These are phyloP conservation scores for Sarocladiaceae sp. DNA, from an alignment of 2,329 filamentous ascomycete species.

Conservation along the genomic window DNA sequence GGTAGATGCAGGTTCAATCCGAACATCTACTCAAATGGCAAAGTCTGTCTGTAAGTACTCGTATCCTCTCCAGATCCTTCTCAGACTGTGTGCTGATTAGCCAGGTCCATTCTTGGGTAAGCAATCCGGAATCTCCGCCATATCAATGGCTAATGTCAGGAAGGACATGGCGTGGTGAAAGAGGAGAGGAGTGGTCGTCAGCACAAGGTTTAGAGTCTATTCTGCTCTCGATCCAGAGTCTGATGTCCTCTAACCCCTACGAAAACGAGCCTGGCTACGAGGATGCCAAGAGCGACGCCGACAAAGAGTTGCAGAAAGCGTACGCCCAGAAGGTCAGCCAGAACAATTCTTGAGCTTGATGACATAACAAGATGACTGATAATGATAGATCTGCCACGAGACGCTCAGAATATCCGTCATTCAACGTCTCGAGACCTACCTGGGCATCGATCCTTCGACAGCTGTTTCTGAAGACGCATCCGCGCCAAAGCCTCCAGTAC, in stretches of 20 bases:
- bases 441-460: conserved; percentile 54
- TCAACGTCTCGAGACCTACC: conserved; percentile 72
- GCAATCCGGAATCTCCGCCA: not conserved
- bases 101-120: conserved; percentile 79
- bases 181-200: conserved; percentile 91
- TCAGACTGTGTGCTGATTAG: conserved; percentile 8
- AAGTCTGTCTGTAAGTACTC: conserved; percentile 75
- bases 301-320: conserved; percentile 66
- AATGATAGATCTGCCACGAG: conserved; percentile 78
- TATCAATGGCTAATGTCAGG: conserved; percentile 12
- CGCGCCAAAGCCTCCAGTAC: conserved; percentile 26
- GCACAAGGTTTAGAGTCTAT: conserved; percentile 94
- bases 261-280: conserved; percentile 96
- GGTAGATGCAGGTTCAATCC: conserved; percentile 89
- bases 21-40: conserved; percentile 88
- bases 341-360: not conserved
- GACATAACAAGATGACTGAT: not conserved
- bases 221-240: conserved; percentile 87
- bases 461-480: conserved; percentile 29
- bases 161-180: conserved; percentile 88
- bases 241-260: conserved; percentile 91
- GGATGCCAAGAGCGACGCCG: conserved; percentile 57
- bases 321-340: conserved; percentile 69
- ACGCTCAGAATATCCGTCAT: conserved; percentile 81
- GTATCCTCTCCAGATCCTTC: not conserved